These are phyloP conservation scores for Kazachstania psychrophila DNA, from an alignment of 805 yeast genomes.

Conservation along the genomic window DNA sequence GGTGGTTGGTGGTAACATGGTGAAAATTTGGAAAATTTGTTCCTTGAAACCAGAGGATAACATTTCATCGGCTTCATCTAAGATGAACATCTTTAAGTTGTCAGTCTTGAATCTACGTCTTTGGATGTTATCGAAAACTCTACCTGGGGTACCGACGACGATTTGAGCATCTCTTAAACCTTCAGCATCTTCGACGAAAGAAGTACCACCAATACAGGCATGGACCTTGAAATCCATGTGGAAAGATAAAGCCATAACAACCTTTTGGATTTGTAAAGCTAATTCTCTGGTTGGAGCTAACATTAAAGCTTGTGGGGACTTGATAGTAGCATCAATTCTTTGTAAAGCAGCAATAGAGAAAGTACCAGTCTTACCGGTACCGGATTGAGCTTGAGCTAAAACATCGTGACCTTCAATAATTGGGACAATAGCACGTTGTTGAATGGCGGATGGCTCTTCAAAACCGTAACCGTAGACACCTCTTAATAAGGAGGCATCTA, in stretches of 20 bases:
- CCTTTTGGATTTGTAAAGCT: constrained; percentile 92
- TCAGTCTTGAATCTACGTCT: constrained; percentile 76
- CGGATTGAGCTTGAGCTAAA: constrained; percentile 97
- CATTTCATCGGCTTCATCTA: constrained; percentile 98
- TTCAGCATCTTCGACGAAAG: constrained; percentile 77
- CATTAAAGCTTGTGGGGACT: constrained; percentile 84
- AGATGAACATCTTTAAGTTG: constrained; percentile 82
- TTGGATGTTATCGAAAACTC: constrained; percentile 93
- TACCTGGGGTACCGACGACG: constrained; percentile 97
- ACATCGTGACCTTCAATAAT: constrained; percentile 91
- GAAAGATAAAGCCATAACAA: constrained; percentile 79
- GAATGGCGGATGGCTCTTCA: constrained; percentile 95
- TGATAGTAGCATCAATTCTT: constrained; percentile 61
- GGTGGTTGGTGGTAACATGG: constrained; percentile 68
- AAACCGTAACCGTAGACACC: constrained; percentile 86
- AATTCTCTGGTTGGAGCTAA: constrained; percentile 97
- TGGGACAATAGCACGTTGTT: constrained; percentile 93
- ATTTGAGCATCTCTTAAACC: constrained; percentile 78
- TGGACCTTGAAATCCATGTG: constrained; percentile 87
- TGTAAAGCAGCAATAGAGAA: constrained; percentile 78
- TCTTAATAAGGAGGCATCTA: constrained; percentile 51
- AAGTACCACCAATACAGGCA: constrained; percentile 96
- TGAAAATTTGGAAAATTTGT: constrained; percentile 88
- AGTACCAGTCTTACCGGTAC: constrained; percentile 98
- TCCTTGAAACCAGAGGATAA: constrained; percentile 81